phyloP scores from a whole-genome alignment of 805 yeast species.

The Pichia eremophila region DNA sequence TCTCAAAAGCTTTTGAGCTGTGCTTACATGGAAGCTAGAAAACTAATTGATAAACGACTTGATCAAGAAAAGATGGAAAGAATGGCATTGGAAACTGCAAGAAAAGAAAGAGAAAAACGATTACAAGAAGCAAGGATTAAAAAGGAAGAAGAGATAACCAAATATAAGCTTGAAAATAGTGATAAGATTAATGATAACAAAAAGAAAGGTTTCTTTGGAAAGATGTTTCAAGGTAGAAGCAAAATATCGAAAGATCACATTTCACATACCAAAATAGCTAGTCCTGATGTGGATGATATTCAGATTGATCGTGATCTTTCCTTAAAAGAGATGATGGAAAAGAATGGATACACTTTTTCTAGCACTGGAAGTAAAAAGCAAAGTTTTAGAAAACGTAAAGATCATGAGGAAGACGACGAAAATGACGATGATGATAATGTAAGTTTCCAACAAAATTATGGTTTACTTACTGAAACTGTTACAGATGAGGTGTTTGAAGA shows the following conservation, averaged over 20 bases:
- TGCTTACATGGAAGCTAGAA: constrained; percentile 14
- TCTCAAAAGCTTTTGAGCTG: constrained; percentile 10
- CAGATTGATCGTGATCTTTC: background rate
- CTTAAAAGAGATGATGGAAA: constrained; percentile 4
- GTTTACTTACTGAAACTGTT: background rate
- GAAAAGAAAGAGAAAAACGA: constrained; percentile 18
- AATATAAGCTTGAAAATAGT: constrained; percentile 7
- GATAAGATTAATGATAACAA: constrained; percentile 6
- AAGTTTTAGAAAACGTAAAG: background rate
- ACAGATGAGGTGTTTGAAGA: background rate
- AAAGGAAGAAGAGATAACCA: constrained; percentile 17
- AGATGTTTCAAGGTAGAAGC: constrained; percentile 21
- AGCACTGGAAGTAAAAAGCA: background rate
- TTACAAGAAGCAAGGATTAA: constrained; percentile 12
- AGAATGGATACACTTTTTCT: constrained; percentile 3
- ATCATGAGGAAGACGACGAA: background rate
- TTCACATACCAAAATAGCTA: constrained; percentile 13
- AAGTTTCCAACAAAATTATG: constrained; percentile 1
- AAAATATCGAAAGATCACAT: constrained; percentile 22
- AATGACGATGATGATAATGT: background rate
- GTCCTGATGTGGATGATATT: background rate
- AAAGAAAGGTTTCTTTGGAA: constrained; percentile 17
- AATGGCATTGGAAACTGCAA: constrained; percentile 13
- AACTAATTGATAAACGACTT: constrained; percentile 16
- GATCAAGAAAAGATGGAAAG: constrained; percentile 10